Percentiles rank a stretch among this genome's conserved stretches.
Conservation (phyloP, 2,329 filamentous ascomycete species). For the Claviceps quebecensis region DNA sequence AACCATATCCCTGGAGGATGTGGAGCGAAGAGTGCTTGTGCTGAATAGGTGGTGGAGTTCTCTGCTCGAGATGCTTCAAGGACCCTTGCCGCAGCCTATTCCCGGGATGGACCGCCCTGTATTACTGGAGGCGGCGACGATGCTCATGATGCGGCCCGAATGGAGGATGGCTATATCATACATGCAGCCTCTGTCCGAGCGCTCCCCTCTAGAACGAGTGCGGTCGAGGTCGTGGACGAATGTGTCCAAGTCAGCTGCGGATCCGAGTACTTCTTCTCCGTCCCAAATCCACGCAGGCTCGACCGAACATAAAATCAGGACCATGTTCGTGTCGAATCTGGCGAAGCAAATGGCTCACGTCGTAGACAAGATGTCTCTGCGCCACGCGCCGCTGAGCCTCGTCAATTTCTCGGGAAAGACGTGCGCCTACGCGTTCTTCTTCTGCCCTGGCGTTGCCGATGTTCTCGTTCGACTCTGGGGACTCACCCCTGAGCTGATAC, state of each 20-base stretch:
- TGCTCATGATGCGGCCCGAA: slow-evolving; percentile 78
- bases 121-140: slow-evolving; percentile 63
- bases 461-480: slow-evolving; percentile 73
- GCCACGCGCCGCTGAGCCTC: slow-evolving; percentile 49
- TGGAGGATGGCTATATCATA: slow-evolving; percentile 64
- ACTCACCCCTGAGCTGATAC: slow-evolving; percentile 51
- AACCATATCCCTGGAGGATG: slow-evolving; percentile 57
- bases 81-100: slow-evolving; percentile 52
- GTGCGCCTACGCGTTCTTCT: slow-evolving; percentile 87
- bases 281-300: slow-evolving; percentile 43
- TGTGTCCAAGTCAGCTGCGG: slow-evolving; percentile 42
- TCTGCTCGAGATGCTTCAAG: slow-evolving; percentile 68
- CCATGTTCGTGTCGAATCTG: slow-evolving; percentile 72
- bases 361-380: slow-evolving; percentile 76
- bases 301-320: slow-evolving; percentile 76
- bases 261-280: slow-evolving; percentile 50
- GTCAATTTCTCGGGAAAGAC: slow-evolving; percentile 84
- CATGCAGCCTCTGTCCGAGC: slow-evolving; percentile 48
- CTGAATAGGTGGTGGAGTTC: slow-evolving; percentile 85
- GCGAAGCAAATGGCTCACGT: slow-evolving; percentile 72
- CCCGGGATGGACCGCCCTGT: slow-evolving; percentile 72
- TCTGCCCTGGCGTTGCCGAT: slow-evolving; percentile 74
- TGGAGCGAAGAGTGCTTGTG: slow-evolving; percentile 66
- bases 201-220: slow-evolving; percentile 32
- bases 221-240: slow-evolving; percentile 32